Base-by-base conservation (phyloP, 2,329 filamentous ascomycete genomes). In the Ophiostoma australiae region DNA sequence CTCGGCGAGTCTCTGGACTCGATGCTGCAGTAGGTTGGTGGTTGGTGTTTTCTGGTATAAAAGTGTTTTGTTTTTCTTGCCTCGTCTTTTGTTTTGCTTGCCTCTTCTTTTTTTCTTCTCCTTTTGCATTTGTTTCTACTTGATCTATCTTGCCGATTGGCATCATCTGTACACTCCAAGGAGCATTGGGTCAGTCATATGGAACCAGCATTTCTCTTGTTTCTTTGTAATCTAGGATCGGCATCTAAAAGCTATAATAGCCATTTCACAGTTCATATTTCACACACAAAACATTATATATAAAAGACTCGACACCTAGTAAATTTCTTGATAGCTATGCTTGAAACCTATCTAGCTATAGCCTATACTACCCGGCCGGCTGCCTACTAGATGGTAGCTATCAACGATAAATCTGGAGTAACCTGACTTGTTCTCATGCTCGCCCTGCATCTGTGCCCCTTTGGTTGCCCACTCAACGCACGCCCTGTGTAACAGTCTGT, bases 1-100 rank as follows among this genome's bases (percentile, higher is more conserved):
- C 81, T 98, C 69, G 95, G 95, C 5, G 94, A 98, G 84, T 93
- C 90, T 76, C 81, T 98, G 78, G 93, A 97, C 80, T 89, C 90
- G 69, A 97, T 97, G 94, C 84, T 97, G 82, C 91, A 92, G 81
- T 97, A 88, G 13, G 55, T 5, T 55, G 63, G 20, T 70, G 17
- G 8, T 33, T 1, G 5, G 20, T 67, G 1, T n/a, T 63, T 41
- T 52, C 23, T 41, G 10, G 8, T 58, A 27, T 58, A 58, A 58
- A 58, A 58, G 52, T 58, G 52, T 58, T 58, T 58, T 58, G 20
- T n/a, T 6, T 55, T 23, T 27, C 7, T 58, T 27, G 41, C 17
- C 37, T 1, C 1, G 37, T 48, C 44, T n/a, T 48, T 10, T 13
- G 35, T 37, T 37, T 37, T 37, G 13, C 17, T 11, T 4, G n/a